Evolutionary conservation across 352 stramenopile species (phyloP).

Genomic region (Pythium oligandrum): DNA sequence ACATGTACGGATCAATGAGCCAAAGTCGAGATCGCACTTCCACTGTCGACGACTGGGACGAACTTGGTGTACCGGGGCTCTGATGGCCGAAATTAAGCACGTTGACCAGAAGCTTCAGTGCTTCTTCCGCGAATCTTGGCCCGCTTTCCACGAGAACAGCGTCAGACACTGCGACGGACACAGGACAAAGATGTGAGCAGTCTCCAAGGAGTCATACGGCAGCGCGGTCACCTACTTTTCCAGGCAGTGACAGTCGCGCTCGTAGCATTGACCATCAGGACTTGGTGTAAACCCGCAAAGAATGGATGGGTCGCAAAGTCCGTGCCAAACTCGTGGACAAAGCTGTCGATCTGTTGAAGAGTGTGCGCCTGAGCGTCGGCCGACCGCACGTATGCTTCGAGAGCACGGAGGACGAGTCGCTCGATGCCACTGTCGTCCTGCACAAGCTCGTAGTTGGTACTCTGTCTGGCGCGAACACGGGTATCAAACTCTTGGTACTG

Average conservation of each 20-base stretch:
- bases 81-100: conserved; percentile 62
- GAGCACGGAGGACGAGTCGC: conserved; percentile 30
- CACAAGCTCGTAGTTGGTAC: conserved; percentile 49
- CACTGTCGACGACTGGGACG: conserved; percentile 2
- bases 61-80: conserved; percentile 1
- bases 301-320: conserved; percentile 72
- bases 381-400: conserved; percentile 41
- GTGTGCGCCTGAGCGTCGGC: conserved; percentile 29
- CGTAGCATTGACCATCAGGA: conserved; percentile 58
- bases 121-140: conserved; percentile 42
- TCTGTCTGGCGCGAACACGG: conserved; percentile 28
- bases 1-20: conserved; percentile 72
- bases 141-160: conserved; percentile 70
- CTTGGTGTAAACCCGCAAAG: conserved; percentile 43
- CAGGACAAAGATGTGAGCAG: background rate
- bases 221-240: conserved; percentile 35
- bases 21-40: conserved; percentile 41
- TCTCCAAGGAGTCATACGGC: background rate
- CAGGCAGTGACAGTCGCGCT: conserved; percentile 63
- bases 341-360: conserved; percentile 33
- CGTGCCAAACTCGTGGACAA: conserved; percentile 34
- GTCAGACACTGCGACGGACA: conserved; percentile 46
- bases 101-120: conserved; percentile 43
- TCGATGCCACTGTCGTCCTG: conserved; percentile 19
- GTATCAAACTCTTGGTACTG: conserved; percentile 58